Evolutionary conservation across 2,329 filamentous ascomycete genomes (phyloP), one percentile per base, ranked within the genome.

Genomic region (Neonectria hederae): DNA sequence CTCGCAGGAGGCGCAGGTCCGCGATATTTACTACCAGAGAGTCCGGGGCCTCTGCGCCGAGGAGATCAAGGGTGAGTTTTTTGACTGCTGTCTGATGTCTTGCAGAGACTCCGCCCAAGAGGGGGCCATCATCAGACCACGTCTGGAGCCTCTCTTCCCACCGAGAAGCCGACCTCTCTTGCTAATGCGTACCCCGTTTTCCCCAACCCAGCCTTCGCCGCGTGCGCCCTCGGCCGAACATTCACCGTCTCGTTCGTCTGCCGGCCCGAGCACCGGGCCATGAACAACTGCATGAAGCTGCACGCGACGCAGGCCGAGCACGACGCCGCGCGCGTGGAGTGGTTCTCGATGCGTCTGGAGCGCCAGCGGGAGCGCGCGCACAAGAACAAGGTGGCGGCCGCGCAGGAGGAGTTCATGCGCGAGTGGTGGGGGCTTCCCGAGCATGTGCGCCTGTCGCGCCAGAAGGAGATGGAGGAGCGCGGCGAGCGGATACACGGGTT

Each of bases 261-360:
- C 83, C 90, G 93, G 58, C 81, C 86, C 53, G 86, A 94, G 75
- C 91, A 94, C 74, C 89, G 90, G 67, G 84, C 86, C 38, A 99
- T 99, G 96, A 99, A 99, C 82, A 85, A 83, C 66, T 99, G 96
- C 83, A 97, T 99, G 94, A 85, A 94, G 71, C 80, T 85, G 60
- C 91, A 97, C 81, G 94, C 95, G 59, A 97, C 92, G 68, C 92
- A 90, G 68, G 89, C 87, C 59, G 93, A 97, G 77, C 87, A 97
- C 79, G 96, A 99, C 81, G 89, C 89, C 24, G 96, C 96, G 68
- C 85, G 96, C 56, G 92, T 94, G 79, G 94, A 98, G 77, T 99
- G 96, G 96, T 98, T 98, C 78, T 88, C 89, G 55, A 85, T 87
- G 68, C 86, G 92, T 55, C 84, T 92, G 72, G 88, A 93, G 81